Base-by-base conservation (phyloP, 2,329 filamentous ascomycete species). In the Aspergillus phoenicis region DNA sequence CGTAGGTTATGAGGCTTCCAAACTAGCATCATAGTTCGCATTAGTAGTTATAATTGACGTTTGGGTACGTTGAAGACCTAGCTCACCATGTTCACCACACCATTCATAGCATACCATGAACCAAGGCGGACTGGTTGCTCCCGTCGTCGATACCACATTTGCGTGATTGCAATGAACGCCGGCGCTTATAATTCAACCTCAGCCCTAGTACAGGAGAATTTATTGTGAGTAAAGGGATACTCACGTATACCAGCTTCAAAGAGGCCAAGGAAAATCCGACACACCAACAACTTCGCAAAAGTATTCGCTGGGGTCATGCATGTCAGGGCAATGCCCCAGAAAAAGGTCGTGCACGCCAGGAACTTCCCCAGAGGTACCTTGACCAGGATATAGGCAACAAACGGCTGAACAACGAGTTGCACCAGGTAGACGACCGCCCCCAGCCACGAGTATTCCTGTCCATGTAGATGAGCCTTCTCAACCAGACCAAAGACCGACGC, bases 401-500 rank as follows among this genome's bases (percentile, higher is more conserved):
- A 64, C 2, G 82, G 83, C 70, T 85, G 83, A 66, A 80, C 82
- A 2, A 83, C 78, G 28, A 86, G 75, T 68, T 85, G 83, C 0
- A 82, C 83, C 41, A 85, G 75, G 61, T 85, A 85, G 11, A 85
- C 82, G 28, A 84, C 79, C 4, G 80, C 77, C 1, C 81, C 80
- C 0, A 82, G 72, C 82, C 82, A 84, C 36, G 78, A 81, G 69
- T 81, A 84, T 62, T 89, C 80, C 52, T 85, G 77, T 15, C 85
- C 85, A 8, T 81, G 75, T 1, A 89, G 81, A 43, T 81, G 70
- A 0, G 85, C 83, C 68, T 87, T 84, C 55, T 86, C 77, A 33
- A 86, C 82, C 10, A 89, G 77, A 2, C 86, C 86, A 65, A 89
- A 89, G 10, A 89, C 83, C 0, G 86, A 87, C 2, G 85, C 85